phyloP scores from a whole-genome alignment of 2,329 filamentous ascomycete species.

The Paecilomyces dactylethromorphus region DNA sequence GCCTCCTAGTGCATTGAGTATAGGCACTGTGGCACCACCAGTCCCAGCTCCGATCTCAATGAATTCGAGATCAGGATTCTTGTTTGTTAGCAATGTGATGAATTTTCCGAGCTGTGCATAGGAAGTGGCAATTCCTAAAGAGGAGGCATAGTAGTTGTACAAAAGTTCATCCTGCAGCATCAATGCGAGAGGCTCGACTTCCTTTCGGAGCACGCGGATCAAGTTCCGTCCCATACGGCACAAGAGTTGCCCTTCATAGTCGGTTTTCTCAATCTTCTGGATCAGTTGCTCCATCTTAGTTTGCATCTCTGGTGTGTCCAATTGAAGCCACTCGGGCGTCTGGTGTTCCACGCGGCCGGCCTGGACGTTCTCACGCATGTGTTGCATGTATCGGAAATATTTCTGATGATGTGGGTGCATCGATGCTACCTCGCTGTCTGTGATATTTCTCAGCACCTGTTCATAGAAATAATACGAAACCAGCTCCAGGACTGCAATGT shows the following conservation, averaged over 20 bases:
- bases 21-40: constrained; percentile 6
- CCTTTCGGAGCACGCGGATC: not conserved
- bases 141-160: not conserved
- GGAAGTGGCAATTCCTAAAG: not conserved
- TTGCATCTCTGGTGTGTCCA: not conserved
- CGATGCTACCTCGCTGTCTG: not conserved
- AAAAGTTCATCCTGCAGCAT: not conserved
- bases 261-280: not conserved
- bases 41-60: constrained; percentile 15
- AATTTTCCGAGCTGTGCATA: not conserved
- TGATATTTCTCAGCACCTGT: not conserved
- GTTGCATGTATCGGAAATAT: not conserved
- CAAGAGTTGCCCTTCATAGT: not conserved
- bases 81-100: constrained; percentile 4
- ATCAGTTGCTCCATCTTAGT: not conserved
- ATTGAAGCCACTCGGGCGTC: not conserved
- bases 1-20: not conserved
- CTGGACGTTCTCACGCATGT: not conserved
- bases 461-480: not conserved
- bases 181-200: not conserved
- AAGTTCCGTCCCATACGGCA: not conserved
- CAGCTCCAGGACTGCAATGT: not conserved
- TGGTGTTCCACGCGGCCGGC: not conserved
- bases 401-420: not conserved
- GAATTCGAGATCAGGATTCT: constrained; percentile 9